A percentile compares a stretch with the other conserved stretches of the same genome.
These are phyloP conservation scores for Aphanomyces cochlioides DNA, from an alignment of 352 stramenopile species.

Conservation along the genomic window DNA sequence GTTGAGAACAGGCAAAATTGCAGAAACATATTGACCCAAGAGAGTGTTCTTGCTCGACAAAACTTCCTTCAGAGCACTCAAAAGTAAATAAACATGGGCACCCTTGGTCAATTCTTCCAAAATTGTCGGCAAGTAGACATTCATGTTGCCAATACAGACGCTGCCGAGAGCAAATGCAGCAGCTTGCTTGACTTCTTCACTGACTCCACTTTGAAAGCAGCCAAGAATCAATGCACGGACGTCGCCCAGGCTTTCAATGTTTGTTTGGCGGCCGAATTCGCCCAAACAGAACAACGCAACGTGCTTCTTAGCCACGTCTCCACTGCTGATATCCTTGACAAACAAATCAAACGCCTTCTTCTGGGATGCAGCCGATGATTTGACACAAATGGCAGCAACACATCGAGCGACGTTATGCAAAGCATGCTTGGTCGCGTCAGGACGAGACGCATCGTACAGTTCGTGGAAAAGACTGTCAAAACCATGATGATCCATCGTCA, in stretches of 20 bases:
- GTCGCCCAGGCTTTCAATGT: conserved; percentile 79
- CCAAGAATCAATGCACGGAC: conserved; percentile 88
- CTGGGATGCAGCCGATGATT: conserved; percentile 49
- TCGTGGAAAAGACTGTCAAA: conserved; percentile 87
- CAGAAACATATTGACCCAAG: conserved; percentile 69
- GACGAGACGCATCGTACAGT: conserved; percentile 56
- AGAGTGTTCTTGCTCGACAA: conserved; percentile 57
- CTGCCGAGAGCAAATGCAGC: conserved; percentile 95
- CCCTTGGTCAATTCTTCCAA: conserved; percentile 88
- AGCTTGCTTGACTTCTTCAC: conserved; percentile 95
- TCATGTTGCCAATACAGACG: conserved; percentile 93
- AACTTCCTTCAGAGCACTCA: conserved; percentile 95
- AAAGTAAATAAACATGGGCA: conserved; percentile 95
- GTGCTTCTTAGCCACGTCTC: conserved; percentile 67
- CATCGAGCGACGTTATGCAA: conserved; percentile 92
- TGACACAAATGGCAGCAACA: conserved; percentile 83
- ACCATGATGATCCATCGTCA: conserved; percentile 53
- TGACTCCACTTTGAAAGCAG: conserved; percentile 79
- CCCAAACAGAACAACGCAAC: conserved; percentile 93
- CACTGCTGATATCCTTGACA: conserved; percentile 55
- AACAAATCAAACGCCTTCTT: conserved; percentile 73
- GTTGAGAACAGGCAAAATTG: conserved; percentile 93
- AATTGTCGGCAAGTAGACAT: conserved; percentile 87
- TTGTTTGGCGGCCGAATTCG: conserved; percentile 92
- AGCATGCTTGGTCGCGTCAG: conserved; percentile 83